Base-by-base conservation (phyloP, 176 grass and related monocot species). In the Lolium multiflorum region DNA sequence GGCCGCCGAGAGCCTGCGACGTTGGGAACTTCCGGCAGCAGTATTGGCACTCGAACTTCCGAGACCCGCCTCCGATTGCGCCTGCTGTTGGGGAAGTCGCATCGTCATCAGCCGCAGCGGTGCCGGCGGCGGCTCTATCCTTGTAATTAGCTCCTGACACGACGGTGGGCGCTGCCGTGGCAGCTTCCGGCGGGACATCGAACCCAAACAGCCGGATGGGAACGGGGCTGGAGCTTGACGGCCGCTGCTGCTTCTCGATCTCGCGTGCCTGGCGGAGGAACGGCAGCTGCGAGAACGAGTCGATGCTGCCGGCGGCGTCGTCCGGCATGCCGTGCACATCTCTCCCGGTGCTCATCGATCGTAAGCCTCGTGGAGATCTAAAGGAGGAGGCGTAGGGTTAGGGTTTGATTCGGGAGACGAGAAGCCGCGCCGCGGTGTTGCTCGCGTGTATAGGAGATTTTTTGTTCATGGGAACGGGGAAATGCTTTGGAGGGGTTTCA, bases 21-120 rank as follows among this genome's bases (percentile, higher is more conserved):
- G 84, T 98, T 21, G 93, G 91, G 83, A 98, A 98, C 66, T 93
- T 89, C 20, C 93, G 91, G 89, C 89, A 90, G 91, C 95, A 98
- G 89, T 93, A 98, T 54, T 98, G 95, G 83, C 95, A 98, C 86
- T 95, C 89, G 63, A 98, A 98, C 82, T 86, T 93, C 48, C 90
- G 80, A 37, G 31, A 15, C 4, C 57, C 61, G 5, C 39, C 35
- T 9, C 78, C 50, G 22, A n/a, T 46, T 11, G 52, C 85, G 9
- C 21, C 55, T 7, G 37, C 66, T 13, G 62, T 13, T 2, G 61
- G 56, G n/a, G 58, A 47, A n/a, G 67, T 16, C 11, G 58, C 48
- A 15, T 71, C 69, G 11, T 55, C 24, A 17, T 14, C 46, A 51
- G 46, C 71, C 2, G 70, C 44, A 10, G 83, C 14, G 24, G 51